Base-by-base conservation (phyloP, 768 basidiomycete genomes). In the Amanita exitialis region DNA sequence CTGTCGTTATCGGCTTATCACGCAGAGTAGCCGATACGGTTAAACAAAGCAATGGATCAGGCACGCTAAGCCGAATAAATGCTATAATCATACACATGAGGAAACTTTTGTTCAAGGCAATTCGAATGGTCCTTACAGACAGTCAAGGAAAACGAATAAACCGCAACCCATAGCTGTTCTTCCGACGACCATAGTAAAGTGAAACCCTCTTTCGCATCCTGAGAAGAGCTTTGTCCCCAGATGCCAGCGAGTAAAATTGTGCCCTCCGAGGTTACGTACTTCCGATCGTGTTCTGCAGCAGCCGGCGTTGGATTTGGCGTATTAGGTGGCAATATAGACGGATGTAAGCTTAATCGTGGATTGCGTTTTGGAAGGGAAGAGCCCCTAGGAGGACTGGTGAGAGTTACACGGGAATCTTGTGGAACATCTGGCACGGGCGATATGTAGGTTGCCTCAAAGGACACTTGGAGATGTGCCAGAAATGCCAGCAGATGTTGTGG, bases 11-110 rank as follows among this genome's bases (percentile, higher is more conserved):
- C 0, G 83, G 78, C 58, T 81, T 87, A 20, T 94, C 90, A 44
- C 92, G 78, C n/a, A 95, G 69, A 0, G 92, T 96, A n/a, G 82
- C 75, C 2, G 88, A 90, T 3, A 83, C 74, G 0, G 92, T 96
- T 25, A 96, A 66, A 59, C 86, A 91, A 23, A 96, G 75, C 9
- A 95, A 64, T 8, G 92, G 92, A 53, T 92, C 80, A 2, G 69
- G 59, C 44, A 85, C 77, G 30, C 75, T 71, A 13, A 90, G 79
- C 28, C 82, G 76, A 25, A 92, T 66, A 62, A 84, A 93, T 0
- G 86, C 90, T 93, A 56, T 5, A 34, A 27, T 10, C 39, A 32
- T 16, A 28, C 52, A 35, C 43, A 53, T 53, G 42, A 56, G 45
- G 51, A 53, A 51, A 47, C 27, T 47, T 3, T 34, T 16, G 23